Conservation (phyloP, 345 rosid genomes). For the Atalantia buxifolia region DNA sequence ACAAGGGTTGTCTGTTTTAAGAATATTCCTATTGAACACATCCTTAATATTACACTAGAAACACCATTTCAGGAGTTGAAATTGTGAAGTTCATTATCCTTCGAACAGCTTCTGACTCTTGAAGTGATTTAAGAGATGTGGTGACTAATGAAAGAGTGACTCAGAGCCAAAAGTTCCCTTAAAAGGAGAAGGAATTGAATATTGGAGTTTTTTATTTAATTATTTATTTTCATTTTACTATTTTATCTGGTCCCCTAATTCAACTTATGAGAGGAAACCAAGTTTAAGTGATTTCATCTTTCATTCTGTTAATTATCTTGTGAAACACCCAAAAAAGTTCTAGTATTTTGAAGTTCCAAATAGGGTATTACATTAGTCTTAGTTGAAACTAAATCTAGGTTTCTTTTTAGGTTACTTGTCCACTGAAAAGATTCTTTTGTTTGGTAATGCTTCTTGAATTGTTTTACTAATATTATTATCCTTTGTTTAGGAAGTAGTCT, state of each 20-base stretch:
- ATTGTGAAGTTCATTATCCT: not conserved
- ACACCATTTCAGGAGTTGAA: not conserved
- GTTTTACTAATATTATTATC: not conserved
- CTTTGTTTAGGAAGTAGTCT: not conserved
- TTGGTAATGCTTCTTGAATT: not conserved
- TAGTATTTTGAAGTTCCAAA: not conserved
- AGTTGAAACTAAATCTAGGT: not conserved
- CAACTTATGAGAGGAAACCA: not conserved
- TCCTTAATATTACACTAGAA: not conserved
- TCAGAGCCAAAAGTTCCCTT: not conserved
- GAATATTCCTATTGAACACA: not conserved
- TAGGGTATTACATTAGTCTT: not conserved
- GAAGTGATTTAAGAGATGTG: not conserved
- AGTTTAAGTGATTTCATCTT: not conserved
- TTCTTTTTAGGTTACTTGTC: not conserved
- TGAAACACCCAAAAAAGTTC: not conserved
- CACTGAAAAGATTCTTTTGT: not conserved
- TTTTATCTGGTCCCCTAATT: not conserved
- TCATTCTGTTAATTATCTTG: not conserved
- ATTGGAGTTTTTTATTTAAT: not conserved
- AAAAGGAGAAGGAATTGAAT: not conserved
- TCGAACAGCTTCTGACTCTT: not conserved
- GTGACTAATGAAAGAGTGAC: not conserved
- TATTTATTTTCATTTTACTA: not conserved
- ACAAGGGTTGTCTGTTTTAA: not conserved